Evolutionary conservation across 495 filamentous ascomycete genomes (phyloP), one percentile per base, ranked within the genome.

Genomic region (Aspergillus avenaceus): DNA sequence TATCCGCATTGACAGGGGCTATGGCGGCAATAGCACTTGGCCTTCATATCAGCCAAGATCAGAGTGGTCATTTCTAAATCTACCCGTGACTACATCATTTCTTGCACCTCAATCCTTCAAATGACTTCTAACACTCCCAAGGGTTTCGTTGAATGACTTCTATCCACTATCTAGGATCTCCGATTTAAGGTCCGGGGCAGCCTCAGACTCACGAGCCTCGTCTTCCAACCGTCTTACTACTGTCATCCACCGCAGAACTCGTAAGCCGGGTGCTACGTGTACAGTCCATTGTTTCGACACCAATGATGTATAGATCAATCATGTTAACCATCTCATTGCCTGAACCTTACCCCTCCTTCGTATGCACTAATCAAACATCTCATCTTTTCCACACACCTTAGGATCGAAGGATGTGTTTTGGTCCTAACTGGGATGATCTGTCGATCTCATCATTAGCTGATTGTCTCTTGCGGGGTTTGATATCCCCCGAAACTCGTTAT

Each of bases 341-440:
- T 34, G 32, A 27, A 22, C 12, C 25, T 50, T 42, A 50, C 47
- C 57, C 56, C 47, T 52, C 52, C 24, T 41, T 41, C 42, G 37
- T 47, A 42, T 28, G 37, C 29, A 50, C 29, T 47, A 21, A 28
- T 29, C 43, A 49, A 36, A 27, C 52, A 46, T 22, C 21, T 47
- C 47, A 32, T 18, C 38, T 29, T 52, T 25, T 23, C 41, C 50
- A 37, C 47, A 14, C 34, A 21, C 6, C 18, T 18, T 38, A 21
- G 37, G 26, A 31, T 50, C 50, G 37, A 29, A 36, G 19, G 41
- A 24, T 27, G 46, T 22, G n/a, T n/a, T n/a, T n/a, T n/a, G n/a
- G n/a, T n/a, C n/a, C 27, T 50, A 47, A 41, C 26, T 22, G 45
- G 48, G 51, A 28, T 48, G 54, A 57, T 55, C 58, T 41, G 58